Base-by-base conservation (phyloP, 768 basidiomycete species). In the Pleurotus tuber-regium region DNA sequence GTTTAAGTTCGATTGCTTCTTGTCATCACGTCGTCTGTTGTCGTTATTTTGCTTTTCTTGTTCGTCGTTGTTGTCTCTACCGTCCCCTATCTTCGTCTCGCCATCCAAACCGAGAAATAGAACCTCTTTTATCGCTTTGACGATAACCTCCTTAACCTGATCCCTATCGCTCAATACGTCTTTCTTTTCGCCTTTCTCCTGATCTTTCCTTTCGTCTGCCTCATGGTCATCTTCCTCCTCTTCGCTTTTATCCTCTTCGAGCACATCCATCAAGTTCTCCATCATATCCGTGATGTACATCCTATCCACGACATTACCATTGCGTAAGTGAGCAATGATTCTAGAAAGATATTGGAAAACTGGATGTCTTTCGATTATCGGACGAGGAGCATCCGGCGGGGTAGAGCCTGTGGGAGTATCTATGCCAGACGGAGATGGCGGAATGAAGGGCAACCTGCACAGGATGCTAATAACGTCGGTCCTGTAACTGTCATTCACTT, bases 291-390 rank as follows among this genome's bases (percentile, higher is more conserved):
- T 40, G 11, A 57, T 46, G 18, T 35, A 18, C 25, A 49, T 40
- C 21, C 49, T 24, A 33, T 54, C 55, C 29, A 53, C 19, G n/a
- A 51, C 38, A 18, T 52, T 35, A 21, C 40, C 43, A n/a, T 43
- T 39, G 4, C 41, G 33, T 21, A 59, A 49, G 41, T 54, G 42
- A 30, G 52, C 10, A 9, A 57, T 28, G 18, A 59, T 23, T 10
- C 46, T 44, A 9, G 43, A 49, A 16, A 59, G 43, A 42, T 54
- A 24, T 16, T 52, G 36, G 19, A 59, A n/a, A 35, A 54, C 12
- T 10, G 46, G 30, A 21, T 30, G 21, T 29, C 11, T 48, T n/a
- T 16, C 44, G 43, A 8, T 49, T 12, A 21, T 48, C 16, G 11
- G 28, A 23, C n/a, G 42, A 44, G 11, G 26, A 30, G 16, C 21